These are phyloP conservation scores for Breviolum minutum DNA, from an alignment of 73 alveolate genomes.

Conservation along the genomic window DNA sequence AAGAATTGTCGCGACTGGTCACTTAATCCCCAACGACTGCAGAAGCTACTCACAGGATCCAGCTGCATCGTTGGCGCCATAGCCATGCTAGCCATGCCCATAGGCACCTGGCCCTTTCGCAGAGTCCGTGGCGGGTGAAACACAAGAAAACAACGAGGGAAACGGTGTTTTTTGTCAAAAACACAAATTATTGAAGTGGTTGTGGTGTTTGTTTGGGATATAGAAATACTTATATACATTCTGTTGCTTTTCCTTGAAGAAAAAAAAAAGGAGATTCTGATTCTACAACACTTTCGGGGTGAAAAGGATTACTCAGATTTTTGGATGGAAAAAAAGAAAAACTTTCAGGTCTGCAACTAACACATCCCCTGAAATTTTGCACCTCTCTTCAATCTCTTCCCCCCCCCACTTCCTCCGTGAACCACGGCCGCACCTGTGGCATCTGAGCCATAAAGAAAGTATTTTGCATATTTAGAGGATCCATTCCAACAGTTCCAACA, in stretches of 20 bases:
- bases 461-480: conserved; percentile 15
- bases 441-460: conserved; percentile 13
- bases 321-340: too few relatives aligned
- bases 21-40: conserved; percentile 1
- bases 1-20: conserved; percentile 12
- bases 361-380: too few relatives aligned
- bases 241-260: too few relatives aligned
- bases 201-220: too few relatives aligned
- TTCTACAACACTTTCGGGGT: too few relatives aligned
- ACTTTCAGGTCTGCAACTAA: too few relatives aligned
- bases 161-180: too few relatives aligned
- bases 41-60: conserved; percentile 9
- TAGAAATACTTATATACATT: too few relatives aligned
- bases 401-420: not conserved
- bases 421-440: not conserved
- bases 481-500: not conserved
- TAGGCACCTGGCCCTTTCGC: conserved; percentile 15
- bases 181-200: too few relatives aligned
- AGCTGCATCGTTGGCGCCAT: not conserved
- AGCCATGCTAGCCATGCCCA: not conserved
- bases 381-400: not conserved
- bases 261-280: too few relatives aligned
- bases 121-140: not conserved
- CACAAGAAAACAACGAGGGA: not conserved
- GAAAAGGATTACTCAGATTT: too few relatives aligned